phyloP scores from a whole-genome alignment of 768 basidiomycete species.

The button mushroom (Agaricus bisporus) region DNA sequence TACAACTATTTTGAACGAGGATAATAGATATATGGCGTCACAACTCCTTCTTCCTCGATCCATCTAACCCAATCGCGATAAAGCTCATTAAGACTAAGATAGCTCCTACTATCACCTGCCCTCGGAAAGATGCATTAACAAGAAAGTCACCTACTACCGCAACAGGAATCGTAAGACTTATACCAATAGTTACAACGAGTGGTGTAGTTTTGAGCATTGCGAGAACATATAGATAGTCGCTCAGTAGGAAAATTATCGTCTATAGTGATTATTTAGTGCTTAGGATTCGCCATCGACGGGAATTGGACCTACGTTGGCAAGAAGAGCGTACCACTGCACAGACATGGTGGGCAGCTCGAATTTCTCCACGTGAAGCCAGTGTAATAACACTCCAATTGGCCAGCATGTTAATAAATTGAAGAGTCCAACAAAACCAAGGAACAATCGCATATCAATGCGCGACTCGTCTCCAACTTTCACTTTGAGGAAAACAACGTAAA shows the following conservation, averaged over 20 bases:
- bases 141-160: slow-evolving; percentile 74
- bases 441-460: slow-evolving; percentile 86
- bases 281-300: neutral
- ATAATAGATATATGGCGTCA: too few relatives aligned
- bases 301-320: slow-evolving; percentile 30
- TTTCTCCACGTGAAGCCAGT: slow-evolving; percentile 61
- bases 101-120: slow-evolving; percentile 68
- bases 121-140: slow-evolving; percentile 23
- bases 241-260: slow-evolving; percentile 79
- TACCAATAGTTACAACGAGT: slow-evolving; percentile 87
- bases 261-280: slow-evolving; percentile 21
- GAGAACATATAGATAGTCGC: slow-evolving; percentile 80
- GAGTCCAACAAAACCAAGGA: slow-evolving; percentile 90
- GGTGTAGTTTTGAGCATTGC: slow-evolving; percentile 98
- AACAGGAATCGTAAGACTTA: slow-evolving; percentile 90
- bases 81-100: slow-evolving; percentile 72
- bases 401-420: slow-evolving; percentile 75
- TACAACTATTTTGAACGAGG: too few relatives aligned
- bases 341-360: slow-evolving; percentile 61
- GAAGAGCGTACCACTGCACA: slow-evolving; percentile 29
- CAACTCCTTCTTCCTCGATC: neutral
- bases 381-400: slow-evolving; percentile 75
- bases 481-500: slow-evolving; percentile 87
- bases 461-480: slow-evolving; percentile 77
- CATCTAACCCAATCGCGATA: slow-evolving; percentile 28